Percentiles rank a stretch among this genome's conserved stretches.
These are phyloP conservation scores for Viola pubescens DNA, from an alignment of 441 rosid genomes.

Conservation along the genomic window DNA sequence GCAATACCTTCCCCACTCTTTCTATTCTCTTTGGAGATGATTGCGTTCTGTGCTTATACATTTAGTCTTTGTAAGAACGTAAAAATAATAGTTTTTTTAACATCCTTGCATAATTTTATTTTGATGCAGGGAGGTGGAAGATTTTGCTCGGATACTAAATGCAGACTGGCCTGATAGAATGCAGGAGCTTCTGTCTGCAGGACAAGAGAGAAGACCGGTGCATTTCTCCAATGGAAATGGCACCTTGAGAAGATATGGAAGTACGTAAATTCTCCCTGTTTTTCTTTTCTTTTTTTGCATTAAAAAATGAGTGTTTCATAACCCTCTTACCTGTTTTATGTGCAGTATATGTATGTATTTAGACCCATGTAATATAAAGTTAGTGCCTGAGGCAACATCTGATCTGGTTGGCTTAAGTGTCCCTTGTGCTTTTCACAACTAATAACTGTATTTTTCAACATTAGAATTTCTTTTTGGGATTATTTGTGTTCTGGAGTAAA, in stretches of 20 bases:
- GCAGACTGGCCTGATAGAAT: constrained; percentile 65
- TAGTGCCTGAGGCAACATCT: too few relatives aligned
- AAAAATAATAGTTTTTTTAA: too few relatives aligned
- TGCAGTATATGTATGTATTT: not conserved
- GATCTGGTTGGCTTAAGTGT: too few relatives aligned
- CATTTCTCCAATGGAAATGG: constrained; percentile 40
- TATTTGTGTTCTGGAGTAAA: too few relatives aligned
- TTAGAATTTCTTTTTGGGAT: too few relatives aligned
- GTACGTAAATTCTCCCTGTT: constrained; percentile 30
- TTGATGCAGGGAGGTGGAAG: constrained; percentile 51
- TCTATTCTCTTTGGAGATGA: not conserved
- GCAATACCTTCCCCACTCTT: not conserved
- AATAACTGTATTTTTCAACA: too few relatives aligned
- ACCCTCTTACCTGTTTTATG: not conserved
- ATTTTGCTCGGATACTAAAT: constrained; percentile 55
- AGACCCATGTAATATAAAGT: not conserved
- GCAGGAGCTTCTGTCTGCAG: constrained; percentile 42
- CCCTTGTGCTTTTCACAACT: too few relatives aligned
- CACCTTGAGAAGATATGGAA: constrained; percentile 42
- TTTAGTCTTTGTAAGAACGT: too few relatives aligned
- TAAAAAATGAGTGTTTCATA: not conserved
- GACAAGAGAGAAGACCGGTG: constrained; percentile 34
- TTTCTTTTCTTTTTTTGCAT: not conserved
- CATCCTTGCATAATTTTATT: not conserved
- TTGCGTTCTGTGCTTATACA: not conserved